These are phyloP conservation scores for Alternaria sp. DNA, from an alignment of 2,329 filamentous ascomycete genomes.

Conservation along the genomic window DNA sequence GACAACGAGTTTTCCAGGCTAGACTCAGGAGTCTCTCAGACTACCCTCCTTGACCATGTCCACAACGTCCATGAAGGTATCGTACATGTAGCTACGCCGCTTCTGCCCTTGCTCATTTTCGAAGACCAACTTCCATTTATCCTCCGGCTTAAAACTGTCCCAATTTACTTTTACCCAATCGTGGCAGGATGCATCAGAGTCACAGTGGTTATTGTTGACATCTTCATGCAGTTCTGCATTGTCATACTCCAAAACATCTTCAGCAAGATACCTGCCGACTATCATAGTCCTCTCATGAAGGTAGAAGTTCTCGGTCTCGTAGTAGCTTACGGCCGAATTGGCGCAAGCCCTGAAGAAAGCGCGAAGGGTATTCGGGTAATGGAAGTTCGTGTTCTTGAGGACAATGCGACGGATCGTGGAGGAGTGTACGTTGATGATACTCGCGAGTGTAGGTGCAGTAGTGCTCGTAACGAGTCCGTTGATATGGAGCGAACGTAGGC, in stretches of 20 bases:
- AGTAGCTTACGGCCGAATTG: conserved; percentile 1
- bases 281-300: background rate
- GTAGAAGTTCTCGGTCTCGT: background rate
- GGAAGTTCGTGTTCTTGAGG: conserved; percentile 6
- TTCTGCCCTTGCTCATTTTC: background rate
- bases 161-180: conserved; percentile 6
- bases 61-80: background rate
- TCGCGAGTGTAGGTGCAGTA: conserved; percentile 5
- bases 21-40: background rate
- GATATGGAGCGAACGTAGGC: conserved; percentile 7
- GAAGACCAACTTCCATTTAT: background rate
- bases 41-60: background rate
- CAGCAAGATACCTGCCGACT: background rate
- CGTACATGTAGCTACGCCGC: background rate
- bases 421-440: conserved; percentile 3
- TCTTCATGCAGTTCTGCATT: background rate
- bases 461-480: conserved; percentile 10
- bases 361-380: conserved; percentile 8
- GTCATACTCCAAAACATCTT: background rate
- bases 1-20: background rate
- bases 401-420: conserved; percentile 1
- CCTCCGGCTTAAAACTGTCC: background rate
- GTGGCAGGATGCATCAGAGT: background rate
- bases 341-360: conserved; percentile 5
- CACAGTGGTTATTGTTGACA: background rate